These are phyloP conservation scores for Adansonia digitata DNA, from an alignment of 345 rosid species.

Conservation along the genomic window DNA sequence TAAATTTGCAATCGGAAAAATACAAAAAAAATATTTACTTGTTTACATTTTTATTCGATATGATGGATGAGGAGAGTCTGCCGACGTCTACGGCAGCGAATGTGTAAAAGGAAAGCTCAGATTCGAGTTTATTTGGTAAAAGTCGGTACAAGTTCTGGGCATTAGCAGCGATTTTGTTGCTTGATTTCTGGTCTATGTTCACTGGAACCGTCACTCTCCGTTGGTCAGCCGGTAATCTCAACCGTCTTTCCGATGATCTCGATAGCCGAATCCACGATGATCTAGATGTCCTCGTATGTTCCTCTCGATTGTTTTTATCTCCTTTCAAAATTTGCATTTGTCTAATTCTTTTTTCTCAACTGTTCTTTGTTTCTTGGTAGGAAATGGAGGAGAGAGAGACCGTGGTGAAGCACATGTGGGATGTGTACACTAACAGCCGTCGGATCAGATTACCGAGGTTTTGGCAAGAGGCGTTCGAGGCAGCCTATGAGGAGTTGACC, in stretches of 20 bases:
- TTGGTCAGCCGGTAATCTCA: slow-evolving; percentile 73
- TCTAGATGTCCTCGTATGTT: slow-evolving; percentile 70
- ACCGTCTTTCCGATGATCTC: slow-evolving; percentile 48
- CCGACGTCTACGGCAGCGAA: slow-evolving; percentile 15
- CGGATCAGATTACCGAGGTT: slow-evolving; percentile 69
- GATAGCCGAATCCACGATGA: slow-evolving; percentile 45
- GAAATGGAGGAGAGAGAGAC: slow-evolving; percentile 91
- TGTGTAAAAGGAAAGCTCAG: slow-evolving; percentile 47
- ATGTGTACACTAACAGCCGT: slow-evolving; percentile 60
- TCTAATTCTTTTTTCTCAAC: neutral
- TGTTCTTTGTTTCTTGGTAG: slow-evolving; percentile 22
- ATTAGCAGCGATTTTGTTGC: slow-evolving; percentile 55
- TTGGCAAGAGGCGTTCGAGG: slow-evolving; percentile 80
- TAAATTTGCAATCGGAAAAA: too few relatives aligned
- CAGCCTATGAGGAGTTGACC: slow-evolving; percentile 77
- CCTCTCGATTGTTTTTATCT: neutral
- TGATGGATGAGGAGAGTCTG: too few relatives aligned
- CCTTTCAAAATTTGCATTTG: slow-evolving; percentile 5
- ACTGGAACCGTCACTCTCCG: slow-evolving; percentile 82
- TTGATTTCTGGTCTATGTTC: slow-evolving; percentile 83
- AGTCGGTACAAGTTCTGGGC: slow-evolving; percentile 85
- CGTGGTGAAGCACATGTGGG: slow-evolving; percentile 88
- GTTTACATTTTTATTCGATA: too few relatives aligned
- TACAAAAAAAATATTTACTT: too few relatives aligned
- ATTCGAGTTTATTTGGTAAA: slow-evolving; percentile 42